phyloP scores from a whole-genome alignment of 352 stramenopile genomes.

The Aphanomyces stellatus region DNA sequence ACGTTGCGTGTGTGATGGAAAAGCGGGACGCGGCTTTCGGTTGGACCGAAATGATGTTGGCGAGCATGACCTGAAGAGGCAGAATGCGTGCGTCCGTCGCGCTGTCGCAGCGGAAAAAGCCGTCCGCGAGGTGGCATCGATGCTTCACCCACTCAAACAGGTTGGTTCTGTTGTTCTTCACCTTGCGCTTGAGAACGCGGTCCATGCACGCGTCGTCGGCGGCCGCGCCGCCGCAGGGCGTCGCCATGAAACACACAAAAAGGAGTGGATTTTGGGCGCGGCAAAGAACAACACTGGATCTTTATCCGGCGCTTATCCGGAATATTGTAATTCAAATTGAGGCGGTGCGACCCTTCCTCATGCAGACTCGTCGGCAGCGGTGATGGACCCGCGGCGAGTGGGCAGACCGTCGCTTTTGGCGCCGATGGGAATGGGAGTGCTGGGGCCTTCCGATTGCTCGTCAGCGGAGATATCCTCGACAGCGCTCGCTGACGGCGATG shows the following conservation, averaged over 20 bases:
- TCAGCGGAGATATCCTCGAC: background rate
- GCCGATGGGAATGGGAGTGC: too few relatives aligned
- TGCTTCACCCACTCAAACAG: constrained; percentile 61
- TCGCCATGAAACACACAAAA: too few relatives aligned
- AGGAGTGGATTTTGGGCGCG: too few relatives aligned
- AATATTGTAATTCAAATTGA: too few relatives aligned
- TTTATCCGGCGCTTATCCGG: too few relatives aligned
- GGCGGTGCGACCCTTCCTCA: too few relatives aligned
- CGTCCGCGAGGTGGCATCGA: constrained; percentile 29
- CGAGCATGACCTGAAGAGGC: background rate
- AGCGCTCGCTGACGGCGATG: background rate
- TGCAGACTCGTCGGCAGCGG: too few relatives aligned
- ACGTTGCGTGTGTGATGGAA: constrained; percentile 27
- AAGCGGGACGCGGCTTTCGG: constrained; percentile 52
- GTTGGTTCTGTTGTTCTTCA: constrained; percentile 44
- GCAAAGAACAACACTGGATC: background rate
- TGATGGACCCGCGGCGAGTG: too few relatives aligned
- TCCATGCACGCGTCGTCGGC: background rate
- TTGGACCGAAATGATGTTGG: constrained; percentile 43
- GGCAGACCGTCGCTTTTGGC: too few relatives aligned
- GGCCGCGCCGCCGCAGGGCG: too few relatives aligned
- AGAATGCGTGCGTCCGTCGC: background rate
- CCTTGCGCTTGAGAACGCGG: constrained; percentile 44
- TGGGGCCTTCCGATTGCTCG: too few relatives aligned
- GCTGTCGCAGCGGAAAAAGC: constrained; percentile 25